Conservation (phyloP, 2,329 filamentous ascomycete species). For the Cercospora sp. region DNA sequence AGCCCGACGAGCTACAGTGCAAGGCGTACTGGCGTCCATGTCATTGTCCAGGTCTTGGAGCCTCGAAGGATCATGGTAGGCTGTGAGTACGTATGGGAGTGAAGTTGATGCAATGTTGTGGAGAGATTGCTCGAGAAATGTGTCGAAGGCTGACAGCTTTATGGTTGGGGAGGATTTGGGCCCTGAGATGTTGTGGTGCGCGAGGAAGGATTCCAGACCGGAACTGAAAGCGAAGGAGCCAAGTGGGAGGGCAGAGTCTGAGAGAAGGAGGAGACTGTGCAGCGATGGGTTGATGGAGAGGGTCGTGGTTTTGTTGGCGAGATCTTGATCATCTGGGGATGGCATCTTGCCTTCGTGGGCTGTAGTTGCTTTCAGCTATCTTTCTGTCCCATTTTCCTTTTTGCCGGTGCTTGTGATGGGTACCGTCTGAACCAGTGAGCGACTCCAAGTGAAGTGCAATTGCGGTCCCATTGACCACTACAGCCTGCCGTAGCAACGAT, state of each 20-base stretch:
- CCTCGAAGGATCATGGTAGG: conserved; percentile 56
- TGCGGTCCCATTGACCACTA: fast-evolving
- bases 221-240: conserved; percentile 87
- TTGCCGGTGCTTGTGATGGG: no score
- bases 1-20: conserved; percentile 75
- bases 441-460: not conserved
- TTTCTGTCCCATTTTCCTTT: not conserved
- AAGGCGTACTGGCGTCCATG: conserved; percentile 73
- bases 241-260: conserved; percentile 78
- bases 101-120: conserved; percentile 70
- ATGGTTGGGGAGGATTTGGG: conserved; percentile 29
- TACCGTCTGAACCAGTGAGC: not conserved
- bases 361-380: not conserved
- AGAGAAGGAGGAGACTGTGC: conserved; percentile 74
- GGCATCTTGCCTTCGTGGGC: not conserved
- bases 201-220: conserved; percentile 78
- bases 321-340: not conserved
- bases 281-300: conserved; percentile 33
- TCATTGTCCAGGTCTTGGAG: conserved; percentile 68
- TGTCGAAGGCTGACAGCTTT: conserved; percentile 52
- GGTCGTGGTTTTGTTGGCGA: not conserved
- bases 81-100: conserved; percentile 72
- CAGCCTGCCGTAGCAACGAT: not conserved
- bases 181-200: conserved; percentile 53
- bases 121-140: conserved; percentile 70